Percentiles rank a stretch among this genome's conserved stretches.
Evolutionary conservation across 1,284 basidiomycete genomes (phyloP).

Genomic region (Tremellales sp.): DNA sequence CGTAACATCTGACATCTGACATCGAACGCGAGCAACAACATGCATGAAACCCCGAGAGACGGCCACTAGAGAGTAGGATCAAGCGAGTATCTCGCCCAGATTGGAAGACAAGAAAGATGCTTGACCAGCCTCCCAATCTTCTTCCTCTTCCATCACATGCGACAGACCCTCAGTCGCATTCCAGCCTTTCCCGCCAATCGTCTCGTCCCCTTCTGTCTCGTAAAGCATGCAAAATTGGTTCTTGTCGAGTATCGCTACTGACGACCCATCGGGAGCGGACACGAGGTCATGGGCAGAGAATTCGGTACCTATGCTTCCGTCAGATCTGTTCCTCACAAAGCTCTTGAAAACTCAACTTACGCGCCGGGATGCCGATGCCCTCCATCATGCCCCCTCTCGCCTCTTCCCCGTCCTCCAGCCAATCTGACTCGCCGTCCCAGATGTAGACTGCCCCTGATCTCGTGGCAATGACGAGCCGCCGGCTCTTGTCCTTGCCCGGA

Average conservation of each 20-base stretch:
- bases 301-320: constrained; percentile 9
- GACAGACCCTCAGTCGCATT: constrained; percentile 16
- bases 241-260: constrained; percentile 24
- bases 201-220: constrained; percentile 10
- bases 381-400: constrained; percentile 32
- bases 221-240: constrained; percentile 36
- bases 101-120: background rate
- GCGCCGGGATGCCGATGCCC: constrained; percentile 32
- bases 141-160: constrained; percentile 21
- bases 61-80: no score
- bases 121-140: constrained; percentile 1
- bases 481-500: constrained; percentile 6
- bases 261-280: constrained; percentile 36
- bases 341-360: constrained; percentile 14
- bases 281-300: constrained; percentile 19
- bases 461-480: constrained; percentile 19
- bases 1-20: no score
- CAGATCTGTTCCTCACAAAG: background rate
- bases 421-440: constrained; percentile 34
- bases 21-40: no score
- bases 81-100: background rate
- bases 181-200: constrained; percentile 7
- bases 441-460: constrained; percentile 26
- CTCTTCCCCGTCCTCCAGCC: constrained; percentile 23
- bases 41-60: no score